A percentile compares a stretch with the other conserved stretches of the same genome.
Evolutionary conservation across 1,139 yeast species (phyloP).

Genomic region (Magnusiomyces magnusii): DNA sequence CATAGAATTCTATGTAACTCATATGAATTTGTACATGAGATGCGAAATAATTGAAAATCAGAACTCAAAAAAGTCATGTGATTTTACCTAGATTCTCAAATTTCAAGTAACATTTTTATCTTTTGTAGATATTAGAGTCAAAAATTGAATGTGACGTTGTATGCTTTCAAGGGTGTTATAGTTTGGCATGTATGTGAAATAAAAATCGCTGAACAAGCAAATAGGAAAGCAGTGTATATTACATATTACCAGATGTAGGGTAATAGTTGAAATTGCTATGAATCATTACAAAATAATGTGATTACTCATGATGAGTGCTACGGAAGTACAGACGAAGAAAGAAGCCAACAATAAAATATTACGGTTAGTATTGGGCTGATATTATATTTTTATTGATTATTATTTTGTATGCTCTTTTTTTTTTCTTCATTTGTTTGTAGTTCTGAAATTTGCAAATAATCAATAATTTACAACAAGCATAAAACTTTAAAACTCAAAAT

Average conservation of each 20-base stretch:
- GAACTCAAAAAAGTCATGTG: not conserved
- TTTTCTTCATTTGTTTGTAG: not conserved
- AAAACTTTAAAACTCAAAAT: not conserved
- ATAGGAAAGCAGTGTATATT: not conserved
- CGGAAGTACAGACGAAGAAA: not conserved
- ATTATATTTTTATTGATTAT: not conserved
- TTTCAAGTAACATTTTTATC: not conserved
- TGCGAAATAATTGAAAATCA: not conserved
- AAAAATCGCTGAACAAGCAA: not conserved
- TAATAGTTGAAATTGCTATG: not conserved
- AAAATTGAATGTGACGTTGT: not conserved
- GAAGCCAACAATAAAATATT: not conserved
- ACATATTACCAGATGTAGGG: not conserved
- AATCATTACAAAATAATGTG: not conserved
- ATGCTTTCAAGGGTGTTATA: not conserved
- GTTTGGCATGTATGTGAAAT: not conserved
- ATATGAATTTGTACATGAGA: not conserved
- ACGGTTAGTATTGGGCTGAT: too few relatives aligned
- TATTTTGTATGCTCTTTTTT: too few relatives aligned
- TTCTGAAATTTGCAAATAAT: not conserved
- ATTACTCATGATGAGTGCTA: not conserved
- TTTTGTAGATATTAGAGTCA: not conserved
- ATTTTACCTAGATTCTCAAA: too few relatives aligned
- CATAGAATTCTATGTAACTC: not conserved
- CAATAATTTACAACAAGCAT: not conserved